Evolutionary conservation across 2,329 filamentous ascomycete species (phyloP).

Genomic region (Colletotrichum sansevieriae): DNA sequence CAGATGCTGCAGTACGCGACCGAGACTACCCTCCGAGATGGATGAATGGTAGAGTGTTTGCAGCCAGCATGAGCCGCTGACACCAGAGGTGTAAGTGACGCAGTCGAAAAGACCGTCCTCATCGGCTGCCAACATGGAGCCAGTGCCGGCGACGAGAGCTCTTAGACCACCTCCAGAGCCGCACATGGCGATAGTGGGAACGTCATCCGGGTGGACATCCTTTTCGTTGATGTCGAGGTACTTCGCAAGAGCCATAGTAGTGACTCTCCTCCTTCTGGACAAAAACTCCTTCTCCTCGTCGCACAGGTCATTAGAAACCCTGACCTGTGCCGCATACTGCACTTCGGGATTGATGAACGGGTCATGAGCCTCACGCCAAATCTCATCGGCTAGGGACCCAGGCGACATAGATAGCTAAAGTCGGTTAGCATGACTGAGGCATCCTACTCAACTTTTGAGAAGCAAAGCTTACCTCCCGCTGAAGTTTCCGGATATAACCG

Average conservation of each 20-base stretch:
- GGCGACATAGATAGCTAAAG: conserved; percentile 79
- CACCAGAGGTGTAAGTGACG: conserved; percentile 92
- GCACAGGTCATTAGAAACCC: conserved; percentile 85
- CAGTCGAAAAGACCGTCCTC: conserved; percentile 94
- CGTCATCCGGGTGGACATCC: conserved; percentile 91
- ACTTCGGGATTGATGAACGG: conserved; percentile 89
- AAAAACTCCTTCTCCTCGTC: conserved; percentile 85
- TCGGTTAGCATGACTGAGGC: background rate
- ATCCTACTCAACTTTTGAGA: background rate
- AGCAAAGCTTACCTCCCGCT: conserved; percentile 69
- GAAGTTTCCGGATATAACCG: conserved; percentile 83
- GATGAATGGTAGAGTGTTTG: conserved; percentile 90
- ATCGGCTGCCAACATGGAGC: conserved; percentile 85
- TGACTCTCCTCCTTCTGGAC: conserved; percentile 74
- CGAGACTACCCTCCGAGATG: conserved; percentile 76
- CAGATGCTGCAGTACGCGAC: conserved; percentile 82
- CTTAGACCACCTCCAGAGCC: conserved; percentile 92
- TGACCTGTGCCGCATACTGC: conserved; percentile 81
- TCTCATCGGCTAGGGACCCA: conserved; percentile 90
- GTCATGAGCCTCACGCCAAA: conserved; percentile 93
- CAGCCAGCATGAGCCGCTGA: conserved; percentile 96
- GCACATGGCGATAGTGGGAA: conserved; percentile 93
- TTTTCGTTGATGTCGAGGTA: conserved; percentile 84
- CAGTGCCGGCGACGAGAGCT: conserved; percentile 90
- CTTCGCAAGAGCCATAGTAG: conserved; percentile 79